phyloP scores from a whole-genome alignment of 805 yeast genomes.

The Nakazawaea wickerhamii region DNA sequence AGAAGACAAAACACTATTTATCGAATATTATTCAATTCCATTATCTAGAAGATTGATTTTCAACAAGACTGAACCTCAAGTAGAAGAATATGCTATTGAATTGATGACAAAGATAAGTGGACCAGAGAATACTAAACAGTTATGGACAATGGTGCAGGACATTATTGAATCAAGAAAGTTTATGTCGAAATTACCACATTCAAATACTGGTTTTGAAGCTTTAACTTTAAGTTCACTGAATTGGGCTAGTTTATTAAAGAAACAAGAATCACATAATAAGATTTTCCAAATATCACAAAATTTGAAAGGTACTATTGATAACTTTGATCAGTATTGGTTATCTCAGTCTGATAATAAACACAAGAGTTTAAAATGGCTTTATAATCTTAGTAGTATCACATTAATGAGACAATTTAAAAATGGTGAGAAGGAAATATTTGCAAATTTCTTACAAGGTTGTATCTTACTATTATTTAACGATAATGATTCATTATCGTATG shows the following conservation, averaged over 20 bases:
- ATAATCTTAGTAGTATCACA: slow-evolving; percentile 31
- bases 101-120: slow-evolving; percentile 16
- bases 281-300: slow-evolving; percentile 23
- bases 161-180: neutral
- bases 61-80: slow-evolving; percentile 18
- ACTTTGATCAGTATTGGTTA: slow-evolving; percentile 21
- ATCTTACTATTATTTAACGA: slow-evolving; percentile 30
- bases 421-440: slow-evolving; percentile 25
- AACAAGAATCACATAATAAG: slow-evolving; percentile 4
- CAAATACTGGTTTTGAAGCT: slow-evolving; percentile 3
- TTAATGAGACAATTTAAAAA: slow-evolving; percentile 24
- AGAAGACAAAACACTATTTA: slow-evolving; percentile 29
- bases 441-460: slow-evolving; percentile 34
- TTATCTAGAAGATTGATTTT: slow-evolving; percentile 33
- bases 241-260: slow-evolving; percentile 29
- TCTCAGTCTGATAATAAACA: slow-evolving; percentile 11
- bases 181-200: neutral
- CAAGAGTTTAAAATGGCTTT: slow-evolving; percentile 25
- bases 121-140: neutral
- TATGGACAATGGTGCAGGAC: slow-evolving; percentile 7
- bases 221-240: slow-evolving; percentile 25
- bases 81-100: slow-evolving; percentile 21
- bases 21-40: slow-evolving; percentile 28
- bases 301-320: slow-evolving; percentile 18
- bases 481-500: slow-evolving; percentile 14